These are phyloP conservation scores for Boletus vinaceobasis DNA, from an alignment of 768 basidiomycete genomes.

Conservation along the genomic window DNA sequence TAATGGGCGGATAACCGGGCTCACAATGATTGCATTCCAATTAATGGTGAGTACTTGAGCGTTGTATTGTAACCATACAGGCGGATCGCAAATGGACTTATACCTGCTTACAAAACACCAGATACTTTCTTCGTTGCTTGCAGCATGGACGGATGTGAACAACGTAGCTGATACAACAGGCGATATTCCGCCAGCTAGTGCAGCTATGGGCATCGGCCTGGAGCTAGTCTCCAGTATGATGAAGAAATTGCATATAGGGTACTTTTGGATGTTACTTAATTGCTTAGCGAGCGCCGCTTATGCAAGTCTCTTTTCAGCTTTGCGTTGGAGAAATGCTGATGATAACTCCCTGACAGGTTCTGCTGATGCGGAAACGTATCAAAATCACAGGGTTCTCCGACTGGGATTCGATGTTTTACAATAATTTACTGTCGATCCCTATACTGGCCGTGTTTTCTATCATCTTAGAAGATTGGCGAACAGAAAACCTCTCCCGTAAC, in stretches of 20 bases:
- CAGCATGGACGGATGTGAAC: conserved; percentile 89
- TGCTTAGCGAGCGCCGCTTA: conserved; percentile 89
- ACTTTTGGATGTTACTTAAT: conserved; percentile 95
- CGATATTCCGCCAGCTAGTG: conserved; percentile 25
- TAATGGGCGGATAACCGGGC: conserved; percentile 78
- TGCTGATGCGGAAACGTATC: conserved; percentile 95
- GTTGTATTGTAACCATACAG: background rate
- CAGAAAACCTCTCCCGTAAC: conserved; percentile 70
- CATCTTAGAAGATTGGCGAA: conserved; percentile 85
- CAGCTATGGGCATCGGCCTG: conserved; percentile 27
- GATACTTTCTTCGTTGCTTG: conserved; percentile 91
- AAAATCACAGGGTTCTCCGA: conserved; percentile 94
- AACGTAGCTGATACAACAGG: conserved; percentile 32
- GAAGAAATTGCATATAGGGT: conserved; percentile 69
- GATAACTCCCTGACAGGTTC: conserved; percentile 52
- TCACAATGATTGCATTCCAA: conserved; percentile 86
- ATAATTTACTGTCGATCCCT: conserved; percentile 93
- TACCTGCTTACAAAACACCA: conserved; percentile 27
- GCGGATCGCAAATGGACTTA: background rate
- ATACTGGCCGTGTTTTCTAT: conserved; percentile 81
- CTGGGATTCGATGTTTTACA: conserved; percentile 99
- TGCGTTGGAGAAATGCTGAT: conserved; percentile 1
- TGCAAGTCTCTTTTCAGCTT: conserved; percentile 44
- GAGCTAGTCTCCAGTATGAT: conserved; percentile 45
- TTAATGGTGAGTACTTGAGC: conserved; percentile 90